Percentiles rank a stretch among this genome's conserved stretches.
Conservation (phyloP, 768 basidiomycete genomes). For the Mycena metata region DNA sequence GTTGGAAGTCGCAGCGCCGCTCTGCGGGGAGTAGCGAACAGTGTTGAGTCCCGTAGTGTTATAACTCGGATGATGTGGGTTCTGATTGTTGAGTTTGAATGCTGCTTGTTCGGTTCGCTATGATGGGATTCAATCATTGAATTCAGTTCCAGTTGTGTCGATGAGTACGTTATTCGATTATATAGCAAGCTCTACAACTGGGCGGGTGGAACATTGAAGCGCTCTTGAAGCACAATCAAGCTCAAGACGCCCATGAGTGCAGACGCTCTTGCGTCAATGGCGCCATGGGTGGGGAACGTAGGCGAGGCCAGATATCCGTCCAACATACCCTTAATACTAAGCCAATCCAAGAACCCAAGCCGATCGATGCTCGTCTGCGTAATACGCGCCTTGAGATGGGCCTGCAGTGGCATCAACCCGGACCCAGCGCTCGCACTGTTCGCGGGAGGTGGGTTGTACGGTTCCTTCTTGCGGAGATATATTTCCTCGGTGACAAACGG, state of each 20-base stretch:
- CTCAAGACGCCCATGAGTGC: conserved; percentile 19
- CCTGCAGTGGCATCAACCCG: conserved; percentile 21
- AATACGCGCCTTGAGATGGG: conserved; percentile 23
- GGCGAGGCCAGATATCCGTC: conserved; percentile 18
- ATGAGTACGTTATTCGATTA: too few relatives aligned
- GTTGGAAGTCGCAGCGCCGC: too few relatives aligned
- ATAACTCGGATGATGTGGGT: too few relatives aligned
- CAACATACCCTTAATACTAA: conserved; percentile 5
- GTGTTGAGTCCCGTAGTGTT: too few relatives aligned
- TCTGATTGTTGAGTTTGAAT: too few relatives aligned
- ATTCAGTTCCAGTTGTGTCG: too few relatives aligned
- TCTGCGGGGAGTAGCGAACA: too few relatives aligned
- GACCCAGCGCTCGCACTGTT: background rate
- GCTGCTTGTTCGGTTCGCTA: too few relatives aligned
- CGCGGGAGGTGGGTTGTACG: conserved; percentile 30
- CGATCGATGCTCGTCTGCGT: conserved; percentile 25
- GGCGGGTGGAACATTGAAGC: conserved; percentile 14
- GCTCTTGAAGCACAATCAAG: conserved; percentile 29
- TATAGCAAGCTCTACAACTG: too few relatives aligned
- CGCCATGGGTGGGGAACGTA: conserved; percentile 4
- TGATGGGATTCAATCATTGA: too few relatives aligned
- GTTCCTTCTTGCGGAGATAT: conserved; percentile 25
- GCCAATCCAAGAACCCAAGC: conserved; percentile 31
- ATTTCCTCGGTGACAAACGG: conserved; percentile 34
- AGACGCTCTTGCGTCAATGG: conserved; percentile 17